These are phyloP conservation scores for Udeniomyces megalosporus DNA, from an alignment of 768 basidiomycete species.

Conservation along the genomic window DNA sequence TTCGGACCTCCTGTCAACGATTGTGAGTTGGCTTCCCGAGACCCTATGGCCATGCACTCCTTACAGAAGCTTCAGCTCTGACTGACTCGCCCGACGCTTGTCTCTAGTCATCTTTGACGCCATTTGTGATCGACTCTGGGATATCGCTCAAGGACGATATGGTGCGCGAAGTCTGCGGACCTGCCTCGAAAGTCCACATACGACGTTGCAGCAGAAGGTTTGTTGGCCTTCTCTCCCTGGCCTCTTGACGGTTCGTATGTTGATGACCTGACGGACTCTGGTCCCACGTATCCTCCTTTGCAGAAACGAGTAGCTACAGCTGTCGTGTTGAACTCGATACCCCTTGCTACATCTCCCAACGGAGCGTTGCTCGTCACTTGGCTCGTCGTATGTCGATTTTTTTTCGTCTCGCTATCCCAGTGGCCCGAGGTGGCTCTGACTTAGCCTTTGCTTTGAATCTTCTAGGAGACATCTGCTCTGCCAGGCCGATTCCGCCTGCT, in stretches of 20 bases:
- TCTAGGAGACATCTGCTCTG: slow-evolving; percentile 63
- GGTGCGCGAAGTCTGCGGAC: slow-evolving; percentile 96
- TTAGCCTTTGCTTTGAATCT: not conserved
- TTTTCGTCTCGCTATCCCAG: no score
- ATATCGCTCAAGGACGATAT: slow-evolving; percentile 91
- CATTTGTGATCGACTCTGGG: slow-evolving; percentile 88
- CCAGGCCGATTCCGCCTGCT: slow-evolving; percentile 87
- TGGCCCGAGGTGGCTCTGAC: not conserved
- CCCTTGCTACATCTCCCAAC: slow-evolving; percentile 92
- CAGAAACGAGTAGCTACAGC: slow-evolving; percentile 82
- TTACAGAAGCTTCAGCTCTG: not conserved
- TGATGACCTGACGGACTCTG: not conserved
- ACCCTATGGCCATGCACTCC: not conserved
- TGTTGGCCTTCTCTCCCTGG: slow-evolving; percentile 10
- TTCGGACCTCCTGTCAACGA: slow-evolving; percentile 81
- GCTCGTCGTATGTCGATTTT: slow-evolving; percentile 46
- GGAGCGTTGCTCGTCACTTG: slow-evolving; percentile 89
- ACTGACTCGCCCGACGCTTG: not conserved
- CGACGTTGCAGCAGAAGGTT: slow-evolving; percentile 66
- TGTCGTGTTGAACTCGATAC: slow-evolving; percentile 90
- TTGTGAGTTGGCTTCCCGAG: slow-evolving; percentile 29
- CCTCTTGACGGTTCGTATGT: not conserved
- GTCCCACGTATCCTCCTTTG: not conserved
- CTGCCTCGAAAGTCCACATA: slow-evolving; percentile 78
- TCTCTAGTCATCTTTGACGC: slow-evolving; percentile 68